These are phyloP conservation scores for Saxophila tyrrhenica DNA, from an alignment of 495 filamentous ascomycete species.

Conservation along the genomic window DNA sequence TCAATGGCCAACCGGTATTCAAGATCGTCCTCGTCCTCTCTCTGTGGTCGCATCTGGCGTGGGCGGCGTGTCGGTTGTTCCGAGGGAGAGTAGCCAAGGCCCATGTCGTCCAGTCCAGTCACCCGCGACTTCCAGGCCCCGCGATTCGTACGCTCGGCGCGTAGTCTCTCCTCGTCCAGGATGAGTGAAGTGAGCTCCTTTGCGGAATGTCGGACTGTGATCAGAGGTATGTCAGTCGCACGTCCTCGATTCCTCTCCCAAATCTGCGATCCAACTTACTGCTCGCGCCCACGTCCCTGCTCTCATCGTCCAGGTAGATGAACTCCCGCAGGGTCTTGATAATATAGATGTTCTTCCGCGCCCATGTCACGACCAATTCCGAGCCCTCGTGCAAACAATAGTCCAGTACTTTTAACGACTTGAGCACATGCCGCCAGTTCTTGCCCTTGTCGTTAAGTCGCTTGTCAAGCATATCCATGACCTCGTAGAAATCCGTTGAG, in stretches of 20 bases:
- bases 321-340: constrained; percentile 98
- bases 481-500: constrained; percentile 96
- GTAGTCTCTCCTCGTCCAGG: constrained; percentile 86
- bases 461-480: constrained; percentile 99
- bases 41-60: constrained; percentile 14
- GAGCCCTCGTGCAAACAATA: constrained; percentile 97
- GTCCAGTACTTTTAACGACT: constrained; percentile 94
- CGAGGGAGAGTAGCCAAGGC: neutral
- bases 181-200: constrained; percentile 94
- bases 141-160: constrained; percentile 79
- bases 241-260: neutral
- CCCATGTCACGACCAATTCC: constrained; percentile 95
- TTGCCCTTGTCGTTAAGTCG: constrained; percentile 98
- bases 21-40: constrained; percentile 70
- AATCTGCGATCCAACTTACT: constrained; percentile 43
- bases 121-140: constrained; percentile 96
- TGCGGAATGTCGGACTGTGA: constrained; percentile 79
- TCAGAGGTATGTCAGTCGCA: neutral
- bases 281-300: constrained; percentile 88
- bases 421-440: constrained; percentile 98
- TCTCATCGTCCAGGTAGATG: constrained; percentile 88
- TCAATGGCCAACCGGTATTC: constrained; percentile 91
- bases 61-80: constrained; percentile 10
- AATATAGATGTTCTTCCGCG: constrained; percentile 93
- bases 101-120: constrained; percentile 58